Evolutionary conservation across 2,329 filamentous ascomycete species (phyloP), one percentile per base, ranked within the genome.

Genomic region (Verruconis gallopava): DNA sequence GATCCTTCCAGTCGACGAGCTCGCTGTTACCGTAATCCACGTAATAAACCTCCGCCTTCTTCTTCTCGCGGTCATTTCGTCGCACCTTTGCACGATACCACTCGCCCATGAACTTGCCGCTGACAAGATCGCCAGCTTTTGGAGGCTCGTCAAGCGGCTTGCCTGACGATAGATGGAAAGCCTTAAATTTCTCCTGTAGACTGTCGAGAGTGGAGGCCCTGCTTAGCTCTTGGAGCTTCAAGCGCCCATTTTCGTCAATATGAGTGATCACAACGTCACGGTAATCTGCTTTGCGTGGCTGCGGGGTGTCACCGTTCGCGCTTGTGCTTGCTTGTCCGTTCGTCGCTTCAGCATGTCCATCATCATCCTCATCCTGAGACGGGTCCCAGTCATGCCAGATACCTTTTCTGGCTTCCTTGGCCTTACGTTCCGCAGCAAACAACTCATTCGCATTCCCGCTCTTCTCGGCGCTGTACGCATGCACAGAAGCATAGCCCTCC

Each of bases 21-120:
- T 98, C 91, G 43, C 76, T 81, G 71, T 98, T 98, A 53, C 91
- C 91, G 62, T 93, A 98, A 67, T 98, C 91, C 48, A 98, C 77
- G 64, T 94, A 98, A 36, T 93, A 67, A 19, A 98, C 81, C 62
- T 98, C 91, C 18, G 86, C 81, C 52, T 83, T 77, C 72, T 72
- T 85, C 54, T 79, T 80, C 5, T 88, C 74, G 47, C 91, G 85
- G 65, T 98, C 91, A 62, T 96, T 95, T 57, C 88, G 79, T 47
- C 88, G 81, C 47, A 98, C 77, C 47, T 80, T 81, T 21, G 84
- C 91, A 47, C 91, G 84, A 68, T 98, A 98, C 89, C 89, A 98
- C 51, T 91, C 78, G 46, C 80, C 77, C 57, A 98, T 91, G 68
- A 96, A 98, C 58, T 84, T 82, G 53, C 89, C 89, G 2, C 89